A percentile compares a stretch with the other conserved stretches of the same genome.
These are phyloP conservation scores for Pseudonitzschia multiseries DNA, from an alignment of 108 stramenopile species.

Conservation along the genomic window DNA sequence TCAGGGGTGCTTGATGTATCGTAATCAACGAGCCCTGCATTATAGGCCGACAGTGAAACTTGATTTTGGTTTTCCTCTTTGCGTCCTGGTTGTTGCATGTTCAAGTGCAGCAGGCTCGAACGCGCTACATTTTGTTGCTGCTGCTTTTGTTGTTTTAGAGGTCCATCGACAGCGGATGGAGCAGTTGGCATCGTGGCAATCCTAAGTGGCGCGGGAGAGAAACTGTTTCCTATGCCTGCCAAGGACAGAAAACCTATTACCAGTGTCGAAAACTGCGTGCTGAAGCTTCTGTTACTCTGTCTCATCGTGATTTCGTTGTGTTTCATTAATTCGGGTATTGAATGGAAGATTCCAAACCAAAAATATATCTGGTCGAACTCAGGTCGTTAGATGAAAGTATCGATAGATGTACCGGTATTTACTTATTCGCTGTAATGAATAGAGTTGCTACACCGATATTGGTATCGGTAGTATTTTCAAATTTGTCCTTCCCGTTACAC, in stretches of 20 bases:
- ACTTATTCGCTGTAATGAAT: no score
- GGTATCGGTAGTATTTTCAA: no score
- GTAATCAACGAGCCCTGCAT: neutral
- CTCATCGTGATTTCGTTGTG: neutral
- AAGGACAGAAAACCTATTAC: neutral
- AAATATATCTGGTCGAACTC: no score
- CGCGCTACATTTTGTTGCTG: neutral
- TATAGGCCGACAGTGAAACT: neutral
- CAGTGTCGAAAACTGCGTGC: neutral
- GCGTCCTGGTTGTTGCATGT: slow-evolving; percentile 7
- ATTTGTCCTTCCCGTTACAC: no score
- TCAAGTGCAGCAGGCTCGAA: neutral
- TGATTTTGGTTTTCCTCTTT: neutral
- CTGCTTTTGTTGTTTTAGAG: neutral
- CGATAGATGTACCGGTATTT: no score
- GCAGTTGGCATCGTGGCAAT: neutral
- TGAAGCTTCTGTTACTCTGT: neutral
- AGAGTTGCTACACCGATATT: no score
- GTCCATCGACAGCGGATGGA: neutral
- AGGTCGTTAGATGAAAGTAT: no score
- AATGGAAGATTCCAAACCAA: no score
- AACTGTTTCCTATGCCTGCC: neutral
- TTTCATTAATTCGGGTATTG: no score
- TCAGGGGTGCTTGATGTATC: slow-evolving; percentile 2
- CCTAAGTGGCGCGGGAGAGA: neutral